These are phyloP conservation scores for Boletus rex-veris DNA, from an alignment of 768 basidiomycete genomes.

Conservation along the genomic window DNA sequence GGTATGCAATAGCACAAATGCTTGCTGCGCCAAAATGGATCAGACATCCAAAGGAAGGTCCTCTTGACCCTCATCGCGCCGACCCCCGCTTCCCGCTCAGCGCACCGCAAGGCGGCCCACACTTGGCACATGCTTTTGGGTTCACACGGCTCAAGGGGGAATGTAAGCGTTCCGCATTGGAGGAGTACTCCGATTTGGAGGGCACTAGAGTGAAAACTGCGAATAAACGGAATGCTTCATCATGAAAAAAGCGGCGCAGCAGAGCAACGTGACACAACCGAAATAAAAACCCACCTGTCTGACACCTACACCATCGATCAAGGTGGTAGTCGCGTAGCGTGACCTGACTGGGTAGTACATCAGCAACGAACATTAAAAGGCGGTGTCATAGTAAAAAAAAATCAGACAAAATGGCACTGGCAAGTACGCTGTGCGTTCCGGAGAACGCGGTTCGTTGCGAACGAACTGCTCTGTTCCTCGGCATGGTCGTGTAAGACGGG, in stretches of 20 bases:
- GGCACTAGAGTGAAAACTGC: constrained; percentile 83
- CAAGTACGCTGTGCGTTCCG: constrained; percentile 73
- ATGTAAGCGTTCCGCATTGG: constrained; percentile 64
- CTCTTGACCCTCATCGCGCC: constrained; percentile 63
- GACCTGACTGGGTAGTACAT: constrained; percentile 8
- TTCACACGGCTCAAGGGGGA: constrained; percentile 68
- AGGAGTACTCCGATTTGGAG: constrained; percentile 67
- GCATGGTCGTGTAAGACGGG: constrained; percentile 90
- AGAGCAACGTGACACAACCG: constrained; percentile 2
- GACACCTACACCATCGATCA: background rate
- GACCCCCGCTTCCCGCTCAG: constrained; percentile 72
- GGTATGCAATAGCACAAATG: background rate
- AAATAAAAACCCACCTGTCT: constrained; percentile 23
- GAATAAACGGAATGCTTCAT: constrained; percentile 73
- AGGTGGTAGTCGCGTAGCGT: no score
- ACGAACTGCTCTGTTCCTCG: constrained; percentile 77
- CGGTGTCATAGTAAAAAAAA: constrained; percentile 2
- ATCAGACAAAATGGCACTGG: constrained; percentile 88
- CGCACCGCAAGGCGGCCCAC: constrained; percentile 70
- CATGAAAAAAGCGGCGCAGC: constrained; percentile 30
- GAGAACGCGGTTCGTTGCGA: constrained; percentile 69
- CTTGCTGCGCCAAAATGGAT: constrained; percentile 37
- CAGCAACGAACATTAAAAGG: constrained; percentile 6
- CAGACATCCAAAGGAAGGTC: constrained; percentile 93
- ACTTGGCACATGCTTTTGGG: constrained; percentile 58